Evolutionary conservation across 2,329 filamentous ascomycete genomes (phyloP), one percentile per base, ranked within the genome.

Genomic region (Juglanconis sp.): DNA sequence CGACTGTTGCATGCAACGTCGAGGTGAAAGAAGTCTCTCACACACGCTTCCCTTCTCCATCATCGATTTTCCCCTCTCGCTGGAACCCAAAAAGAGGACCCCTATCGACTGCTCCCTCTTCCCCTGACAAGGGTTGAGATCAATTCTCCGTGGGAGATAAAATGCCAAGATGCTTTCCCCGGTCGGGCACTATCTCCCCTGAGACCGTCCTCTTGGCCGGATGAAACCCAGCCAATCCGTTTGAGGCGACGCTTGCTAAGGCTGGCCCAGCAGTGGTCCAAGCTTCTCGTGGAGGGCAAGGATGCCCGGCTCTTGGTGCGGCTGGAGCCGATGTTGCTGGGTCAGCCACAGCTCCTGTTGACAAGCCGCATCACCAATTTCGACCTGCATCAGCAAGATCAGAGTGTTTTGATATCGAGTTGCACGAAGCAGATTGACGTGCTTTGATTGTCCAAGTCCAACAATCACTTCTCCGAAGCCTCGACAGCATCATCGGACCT

Each of bases 71-170:
- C 36, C 15, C 55, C 52, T 48, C 52, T 35, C 40, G 15, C 53
- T 59, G 56, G 52, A 42, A 59, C 52, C 42, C 17, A 44, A 50
- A 56, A 56, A 51, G 38, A 50, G 57, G 54, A 56, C 57, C 57
- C 58, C 54, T 61, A 61, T 63, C 61, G 61, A 61, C 53, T 53
- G 42, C 36, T 49, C 53, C 49, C 54, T 46, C 42, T 48, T 34
- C 61, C 58, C 61, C 58, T 61, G 57, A 63, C 61, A 57, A 44
- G 57, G 57, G 51, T 52, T 51, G 56, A 36, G 17, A 36, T 61
- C 48, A 55, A 30, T 35, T 38, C 44, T 13, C 10, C 31, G 44
- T 13, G 17, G n/a, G 7, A 11, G 35, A 40, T 53, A 38, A 38
- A 24, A 5, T 42, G n/a, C 13, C 35, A 3, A 49, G 31, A 40